Percentiles rank a stretch among this genome's conserved stretches.
Conservation (phyloP, 768 basidiomycete species). For the Suillus americanus region DNA sequence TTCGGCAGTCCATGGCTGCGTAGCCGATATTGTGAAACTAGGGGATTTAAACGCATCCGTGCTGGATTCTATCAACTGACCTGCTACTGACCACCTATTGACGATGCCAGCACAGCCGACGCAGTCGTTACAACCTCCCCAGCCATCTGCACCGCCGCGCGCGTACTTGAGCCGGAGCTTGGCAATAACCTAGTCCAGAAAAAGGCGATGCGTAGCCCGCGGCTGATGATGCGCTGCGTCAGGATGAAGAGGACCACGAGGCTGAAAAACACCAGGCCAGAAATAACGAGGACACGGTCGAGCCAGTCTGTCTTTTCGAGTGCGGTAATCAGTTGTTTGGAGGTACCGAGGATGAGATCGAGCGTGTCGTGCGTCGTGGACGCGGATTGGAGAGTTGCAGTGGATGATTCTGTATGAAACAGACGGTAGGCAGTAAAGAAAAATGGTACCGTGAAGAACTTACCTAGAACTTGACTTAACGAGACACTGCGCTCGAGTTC, state of each 20-base stretch:
- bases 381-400: constrained; percentile 71
- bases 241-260: constrained; percentile 84
- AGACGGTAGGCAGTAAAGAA: neutral
- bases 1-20: neutral
- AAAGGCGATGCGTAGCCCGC: constrained; percentile 73
- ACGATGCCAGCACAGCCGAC: neutral
- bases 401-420: constrained; percentile 65
- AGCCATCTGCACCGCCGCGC: constrained; percentile 4
- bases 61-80: neutral
- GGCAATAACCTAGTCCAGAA: constrained; percentile 88
- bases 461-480: constrained; percentile 82
- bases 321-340: constrained; percentile 80
- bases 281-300: constrained; percentile 67
- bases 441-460: constrained; percentile 11
- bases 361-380: constrained; percentile 77
- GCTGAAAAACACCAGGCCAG: constrained; percentile 62
- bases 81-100: neutral
- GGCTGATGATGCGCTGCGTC: constrained; percentile 83
- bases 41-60: neutral
- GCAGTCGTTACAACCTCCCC: neutral
- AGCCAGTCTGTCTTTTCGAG: constrained; percentile 91
- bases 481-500: constrained; percentile 91
- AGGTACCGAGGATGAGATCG: constrained; percentile 67
- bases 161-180: constrained; percentile 23
- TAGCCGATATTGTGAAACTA: neutral